A percentile compares a stretch with the other conserved stretches of the same genome.
phyloP scores from a whole-genome alignment of 257 asterid species.

The Solanum habrochaites region DNA sequence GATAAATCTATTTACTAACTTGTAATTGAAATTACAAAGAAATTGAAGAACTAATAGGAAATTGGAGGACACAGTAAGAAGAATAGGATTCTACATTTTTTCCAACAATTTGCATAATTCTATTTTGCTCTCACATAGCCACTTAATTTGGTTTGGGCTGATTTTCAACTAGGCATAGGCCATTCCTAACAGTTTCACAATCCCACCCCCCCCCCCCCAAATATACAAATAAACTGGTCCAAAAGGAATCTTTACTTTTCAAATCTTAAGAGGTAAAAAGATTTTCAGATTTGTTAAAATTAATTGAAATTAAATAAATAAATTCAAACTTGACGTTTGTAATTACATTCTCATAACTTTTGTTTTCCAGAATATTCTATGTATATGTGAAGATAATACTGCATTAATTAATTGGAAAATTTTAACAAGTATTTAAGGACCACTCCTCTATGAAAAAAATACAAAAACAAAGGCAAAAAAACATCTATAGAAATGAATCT shows the following conservation, averaged over 20 bases:
- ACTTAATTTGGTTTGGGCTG: too few species aligned
- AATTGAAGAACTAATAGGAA: too few species aligned
- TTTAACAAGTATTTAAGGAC: background rate
- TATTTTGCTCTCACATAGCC: too few species aligned
- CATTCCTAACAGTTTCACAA: too few species aligned
- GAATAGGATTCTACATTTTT: too few species aligned
- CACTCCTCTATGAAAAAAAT: background rate
- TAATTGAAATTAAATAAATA: background rate
- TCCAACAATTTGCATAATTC: too few species aligned
- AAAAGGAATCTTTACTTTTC: background rate
- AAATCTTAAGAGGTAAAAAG: background rate
- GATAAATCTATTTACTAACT: too few species aligned
- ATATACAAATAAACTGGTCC: too few species aligned
- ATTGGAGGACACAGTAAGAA: too few species aligned
- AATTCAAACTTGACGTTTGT: background rate
- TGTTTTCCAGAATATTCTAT: background rate
- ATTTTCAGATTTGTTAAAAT: background rate
- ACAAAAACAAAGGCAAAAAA: background rate
- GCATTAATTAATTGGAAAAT: background rate
- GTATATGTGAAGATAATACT: background rate
- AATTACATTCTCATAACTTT: background rate
- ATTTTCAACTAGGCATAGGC: too few species aligned
- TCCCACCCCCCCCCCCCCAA: too few species aligned
- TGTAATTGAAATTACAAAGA: too few species aligned
- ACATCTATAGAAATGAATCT: background rate